Percentiles rank a stretch among this genome's conserved stretches.
Evolutionary conservation across 148 eudicot genomes (phyloP).

Genomic region (Camellia granthamiana): DNA sequence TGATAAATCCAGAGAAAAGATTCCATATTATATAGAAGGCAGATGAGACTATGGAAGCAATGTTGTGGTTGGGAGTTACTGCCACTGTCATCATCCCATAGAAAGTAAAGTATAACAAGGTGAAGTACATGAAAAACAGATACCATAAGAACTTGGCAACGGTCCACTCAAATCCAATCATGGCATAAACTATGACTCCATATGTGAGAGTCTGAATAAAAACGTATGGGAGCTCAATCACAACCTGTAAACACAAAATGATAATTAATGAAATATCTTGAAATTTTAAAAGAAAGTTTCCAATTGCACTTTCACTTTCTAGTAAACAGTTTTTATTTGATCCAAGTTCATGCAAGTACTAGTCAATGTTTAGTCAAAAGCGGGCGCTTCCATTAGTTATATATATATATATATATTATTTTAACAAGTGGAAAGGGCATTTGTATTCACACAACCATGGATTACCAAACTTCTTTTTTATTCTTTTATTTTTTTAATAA

Average conservation of each 20-base stretch:
- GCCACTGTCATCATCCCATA: constrained; percentile 77
- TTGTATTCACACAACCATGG: too few relatives aligned
- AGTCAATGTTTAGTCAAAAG: too few relatives aligned
- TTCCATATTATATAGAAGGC: constrained; percentile 47
- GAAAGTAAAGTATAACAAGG: constrained; percentile 57
- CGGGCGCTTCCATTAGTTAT: too few relatives aligned
- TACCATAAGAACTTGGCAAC: constrained; percentile 65
- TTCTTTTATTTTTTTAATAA: too few relatives aligned
- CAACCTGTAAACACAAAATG: constrained; percentile 32
- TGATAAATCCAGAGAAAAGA: constrained; percentile 58
- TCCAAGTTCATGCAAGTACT: too few relatives aligned
- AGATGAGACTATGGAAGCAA: constrained; percentile 49
- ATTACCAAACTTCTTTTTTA: too few relatives aligned
- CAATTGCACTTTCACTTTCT: neutral
- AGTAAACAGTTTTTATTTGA: too few relatives aligned
- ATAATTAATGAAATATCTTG: too few relatives aligned
- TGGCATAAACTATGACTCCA: constrained; percentile 51
- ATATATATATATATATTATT: too few relatives aligned
- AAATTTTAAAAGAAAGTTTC: neutral
- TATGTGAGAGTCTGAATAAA: constrained; percentile 45
- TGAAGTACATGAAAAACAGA: constrained; percentile 56
- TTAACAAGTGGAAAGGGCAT: too few relatives aligned
- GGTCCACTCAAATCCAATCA: constrained; percentile 77
- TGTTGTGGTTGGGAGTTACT: constrained; percentile 51
- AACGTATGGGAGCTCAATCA: constrained; percentile 66